phyloP scores from a whole-genome alignment of 2,329 filamentous ascomycete genomes.

The Monosporascus sp. region DNA sequence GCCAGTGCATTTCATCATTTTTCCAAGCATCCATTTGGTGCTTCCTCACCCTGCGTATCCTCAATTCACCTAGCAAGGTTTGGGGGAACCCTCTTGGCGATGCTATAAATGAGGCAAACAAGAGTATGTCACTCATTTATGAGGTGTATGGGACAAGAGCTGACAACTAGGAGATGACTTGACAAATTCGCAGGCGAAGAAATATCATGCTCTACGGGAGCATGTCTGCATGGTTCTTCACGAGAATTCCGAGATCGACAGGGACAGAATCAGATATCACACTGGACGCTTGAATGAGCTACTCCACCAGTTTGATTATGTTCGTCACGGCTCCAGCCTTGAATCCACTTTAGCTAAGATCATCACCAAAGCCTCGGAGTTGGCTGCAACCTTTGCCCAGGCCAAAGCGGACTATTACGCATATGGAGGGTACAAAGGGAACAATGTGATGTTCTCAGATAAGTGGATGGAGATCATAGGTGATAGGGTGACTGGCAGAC shows the following conservation, averaged over 20 bases:
- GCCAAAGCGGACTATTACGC: background rate
- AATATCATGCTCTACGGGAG: background rate
- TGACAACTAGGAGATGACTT: background rate
- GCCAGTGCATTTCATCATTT: background rate
- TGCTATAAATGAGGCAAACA: background rate
- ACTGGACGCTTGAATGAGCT: background rate
- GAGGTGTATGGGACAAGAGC: background rate
- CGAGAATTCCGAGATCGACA: background rate
- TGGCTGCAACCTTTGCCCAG: background rate
- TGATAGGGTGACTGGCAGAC: background rate
- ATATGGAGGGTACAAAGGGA: fast-evolving
- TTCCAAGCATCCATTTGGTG: slow-evolving; percentile 2
- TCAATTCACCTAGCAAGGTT: slow-evolving; percentile 2
- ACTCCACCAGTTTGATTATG: background rate
- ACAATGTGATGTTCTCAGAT: background rate
- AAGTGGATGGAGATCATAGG: background rate
- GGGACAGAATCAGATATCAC: background rate
- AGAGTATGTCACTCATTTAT: background rate
- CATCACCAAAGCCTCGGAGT: background rate
- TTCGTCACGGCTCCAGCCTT: background rate
- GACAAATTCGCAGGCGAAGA: background rate
- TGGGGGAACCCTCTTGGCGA: background rate
- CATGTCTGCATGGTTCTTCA: background rate
- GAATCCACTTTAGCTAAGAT: background rate
- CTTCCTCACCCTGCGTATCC: background rate